Conservation (phyloP, 129 eudicot species). For the Flaveria brownii region DNA sequence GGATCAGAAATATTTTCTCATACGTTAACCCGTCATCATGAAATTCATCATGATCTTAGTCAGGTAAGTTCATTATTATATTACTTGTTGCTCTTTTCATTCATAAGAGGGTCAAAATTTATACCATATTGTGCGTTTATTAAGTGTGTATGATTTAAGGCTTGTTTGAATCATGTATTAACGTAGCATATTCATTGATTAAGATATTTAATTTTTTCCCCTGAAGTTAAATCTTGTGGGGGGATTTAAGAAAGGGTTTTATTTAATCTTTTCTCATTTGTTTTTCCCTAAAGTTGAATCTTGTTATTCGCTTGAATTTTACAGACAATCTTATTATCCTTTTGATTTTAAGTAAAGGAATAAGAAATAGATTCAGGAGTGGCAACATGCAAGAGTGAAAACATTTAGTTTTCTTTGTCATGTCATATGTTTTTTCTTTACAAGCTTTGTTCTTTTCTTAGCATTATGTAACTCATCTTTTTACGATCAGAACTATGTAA, state of each 20-base stretch:
- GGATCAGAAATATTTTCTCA: constrained; percentile 98
- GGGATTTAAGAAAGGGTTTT: background rate
- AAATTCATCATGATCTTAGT: constrained; percentile 93
- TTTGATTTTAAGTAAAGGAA: background rate
- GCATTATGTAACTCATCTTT: background rate
- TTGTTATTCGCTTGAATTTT: background rate
- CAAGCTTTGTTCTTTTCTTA: background rate
- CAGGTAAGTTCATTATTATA: constrained; percentile 50
- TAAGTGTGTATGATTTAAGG: background rate
- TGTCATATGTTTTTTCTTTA: background rate
- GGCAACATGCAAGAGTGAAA: background rate
- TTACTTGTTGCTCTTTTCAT: constrained; percentile 2
- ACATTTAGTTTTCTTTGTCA: background rate
- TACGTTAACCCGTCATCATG: constrained; percentile 95
- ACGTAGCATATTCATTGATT: background rate
- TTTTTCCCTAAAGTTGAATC: background rate
- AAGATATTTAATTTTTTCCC: background rate
- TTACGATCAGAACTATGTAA: background rate
- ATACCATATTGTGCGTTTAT: background rate
- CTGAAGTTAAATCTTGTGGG: background rate
- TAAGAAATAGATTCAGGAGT: background rate
- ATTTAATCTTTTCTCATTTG: background rate
- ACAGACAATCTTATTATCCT: background rate
- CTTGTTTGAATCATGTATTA: constrained; percentile 1
- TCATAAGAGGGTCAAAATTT: background rate